Base-by-base conservation (phyloP, 2,329 filamentous ascomycete genomes). In the Mollisiaceae sp. region DNA sequence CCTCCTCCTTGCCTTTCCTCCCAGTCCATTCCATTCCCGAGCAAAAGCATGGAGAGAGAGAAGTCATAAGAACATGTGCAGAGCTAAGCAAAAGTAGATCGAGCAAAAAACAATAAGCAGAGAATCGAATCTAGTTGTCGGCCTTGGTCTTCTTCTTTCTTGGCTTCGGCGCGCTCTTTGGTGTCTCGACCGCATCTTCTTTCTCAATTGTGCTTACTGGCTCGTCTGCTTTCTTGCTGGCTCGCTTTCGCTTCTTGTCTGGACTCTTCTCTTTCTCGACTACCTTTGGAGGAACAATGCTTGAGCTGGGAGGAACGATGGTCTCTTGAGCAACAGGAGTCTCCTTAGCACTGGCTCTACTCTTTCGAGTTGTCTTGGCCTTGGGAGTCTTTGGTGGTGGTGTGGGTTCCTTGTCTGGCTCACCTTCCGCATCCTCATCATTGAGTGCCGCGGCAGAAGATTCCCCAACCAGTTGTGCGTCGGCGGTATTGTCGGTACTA, bases 221-320 rank as follows among this genome's bases (percentile, higher is more conserved):
- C 9, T 62, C 56, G 57, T 73, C 70, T 18, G 68, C 69, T 20
- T 71, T 83, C 81, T 88, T 88, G 4, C 84, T 85, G 11, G 80
- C 79, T 65, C 86, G 80, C 78, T 88, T 84, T 71, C 86, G 82
- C 85, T 89, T 89, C 82, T 87, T 86, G 69, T 86, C 86, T 36
- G 86, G 85, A 76, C 83, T 87, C 47, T 70, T 70, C 60, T 74
- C 72, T 59, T 71, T 72, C 65, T 73, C 70, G 20, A 65, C 64
- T 18, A 67, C 63, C 32, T 71, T 71, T 18, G 69, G 67, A 55
- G 71, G 68, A 24, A 70, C 68, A 15, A 70, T 70, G 59, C 63
- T 67, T 41, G 69, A 38, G 35, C 63, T 67, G n/a, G 69, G 64
- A 5, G 68, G 68, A 5, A 70, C 63, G 27, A 70, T 70, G 35